Percentiles rank a stretch among this genome's conserved stretches.
Conservation (phyloP, 2,329 filamentous ascomycete species). For the Apiospora malaysiana region DNA sequence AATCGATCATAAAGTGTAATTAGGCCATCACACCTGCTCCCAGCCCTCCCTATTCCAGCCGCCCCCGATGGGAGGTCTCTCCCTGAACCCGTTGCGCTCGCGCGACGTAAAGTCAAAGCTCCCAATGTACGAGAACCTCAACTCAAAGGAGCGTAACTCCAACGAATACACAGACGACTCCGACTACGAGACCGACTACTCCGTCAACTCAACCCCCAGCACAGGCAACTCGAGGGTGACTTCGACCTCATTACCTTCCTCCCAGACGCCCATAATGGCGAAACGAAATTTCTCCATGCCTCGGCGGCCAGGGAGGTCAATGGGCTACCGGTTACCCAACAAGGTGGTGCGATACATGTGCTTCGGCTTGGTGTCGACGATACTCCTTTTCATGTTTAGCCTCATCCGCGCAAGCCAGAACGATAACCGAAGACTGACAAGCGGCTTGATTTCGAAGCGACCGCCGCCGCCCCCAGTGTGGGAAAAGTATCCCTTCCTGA, state of each 20-base stretch:
- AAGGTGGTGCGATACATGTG: constrained; percentile 81
- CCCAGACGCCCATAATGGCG: constrained; percentile 48
- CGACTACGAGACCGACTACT: constrained; percentile 43
- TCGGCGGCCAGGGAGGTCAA: constrained; percentile 40
- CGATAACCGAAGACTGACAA: constrained; percentile 68
- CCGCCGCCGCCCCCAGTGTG: constrained; percentile 72
- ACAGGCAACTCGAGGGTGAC: constrained; percentile 61
- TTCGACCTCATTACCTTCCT: constrained; percentile 47
- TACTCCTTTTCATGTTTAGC: constrained; percentile 78
- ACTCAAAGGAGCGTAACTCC: constrained; percentile 56
- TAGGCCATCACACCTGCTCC: neutral
- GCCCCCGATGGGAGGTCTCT: constrained; percentile 54
- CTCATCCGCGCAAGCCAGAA: constrained; percentile 76
- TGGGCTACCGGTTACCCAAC: constrained; percentile 70
- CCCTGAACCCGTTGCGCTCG: constrained; percentile 52
- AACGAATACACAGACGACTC: constrained; percentile 55
- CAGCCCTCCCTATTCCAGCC: neutral
- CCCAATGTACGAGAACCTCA: constrained; percentile 56
- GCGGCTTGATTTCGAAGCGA: constrained; percentile 50
- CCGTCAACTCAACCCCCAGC: constrained; percentile 51
- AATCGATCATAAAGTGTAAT: constrained; percentile 10
- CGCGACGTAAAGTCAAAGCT: constrained; percentile 52
- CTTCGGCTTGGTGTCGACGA: constrained; percentile 68
- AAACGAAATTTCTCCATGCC: constrained; percentile 43
- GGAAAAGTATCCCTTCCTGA: constrained; percentile 86